Conservation (phyloP, 2,329 filamentous ascomycete genomes). For the Cordyceps fumosorosea region DNA sequence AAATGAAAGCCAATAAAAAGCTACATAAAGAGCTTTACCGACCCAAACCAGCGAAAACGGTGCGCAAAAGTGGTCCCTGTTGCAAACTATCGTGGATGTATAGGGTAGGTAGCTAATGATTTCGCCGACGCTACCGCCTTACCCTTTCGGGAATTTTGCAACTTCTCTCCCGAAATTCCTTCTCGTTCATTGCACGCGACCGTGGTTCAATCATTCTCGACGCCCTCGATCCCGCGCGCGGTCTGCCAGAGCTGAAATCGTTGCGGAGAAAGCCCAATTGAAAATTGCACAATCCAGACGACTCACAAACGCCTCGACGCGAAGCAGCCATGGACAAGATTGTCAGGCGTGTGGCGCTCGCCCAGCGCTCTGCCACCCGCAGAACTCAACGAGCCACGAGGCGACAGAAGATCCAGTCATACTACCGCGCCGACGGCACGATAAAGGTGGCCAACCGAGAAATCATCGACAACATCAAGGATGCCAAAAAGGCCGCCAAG, state of each 20-base stretch:
- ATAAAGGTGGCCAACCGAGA: conserved; percentile 26
- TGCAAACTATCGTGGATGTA: background rate
- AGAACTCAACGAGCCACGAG: conserved; percentile 35
- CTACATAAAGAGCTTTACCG: too few relatives aligned
- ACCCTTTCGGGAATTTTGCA: conserved; percentile 10
- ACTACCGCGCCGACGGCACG: conserved; percentile 26
- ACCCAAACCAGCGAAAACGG: background rate
- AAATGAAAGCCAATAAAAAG: too few relatives aligned
- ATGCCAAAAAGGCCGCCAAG: conserved; percentile 46
- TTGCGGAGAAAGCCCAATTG: background rate
- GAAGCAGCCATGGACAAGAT: conserved; percentile 63
- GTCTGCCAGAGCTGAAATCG: background rate
- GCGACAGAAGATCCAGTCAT: conserved; percentile 23
- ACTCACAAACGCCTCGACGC: background rate
- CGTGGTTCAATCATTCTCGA: background rate
- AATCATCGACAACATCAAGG: conserved; percentile 29
- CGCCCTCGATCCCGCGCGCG: background rate
- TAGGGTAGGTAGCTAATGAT: conserved; percentile 1
- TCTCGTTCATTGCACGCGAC: conserved; percentile 11
- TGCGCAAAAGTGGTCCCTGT: too few relatives aligned
- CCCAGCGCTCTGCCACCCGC: conserved; percentile 56
- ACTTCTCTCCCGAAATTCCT: conserved; percentile 14
- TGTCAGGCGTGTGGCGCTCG: conserved; percentile 57
- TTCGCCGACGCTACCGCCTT: conserved; percentile 11
- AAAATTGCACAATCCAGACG: background rate